Evolutionary conservation across 2,329 filamentous ascomycete genomes (phyloP), one percentile per base, ranked within the genome.

Genomic region (Monilinia fructicola): DNA sequence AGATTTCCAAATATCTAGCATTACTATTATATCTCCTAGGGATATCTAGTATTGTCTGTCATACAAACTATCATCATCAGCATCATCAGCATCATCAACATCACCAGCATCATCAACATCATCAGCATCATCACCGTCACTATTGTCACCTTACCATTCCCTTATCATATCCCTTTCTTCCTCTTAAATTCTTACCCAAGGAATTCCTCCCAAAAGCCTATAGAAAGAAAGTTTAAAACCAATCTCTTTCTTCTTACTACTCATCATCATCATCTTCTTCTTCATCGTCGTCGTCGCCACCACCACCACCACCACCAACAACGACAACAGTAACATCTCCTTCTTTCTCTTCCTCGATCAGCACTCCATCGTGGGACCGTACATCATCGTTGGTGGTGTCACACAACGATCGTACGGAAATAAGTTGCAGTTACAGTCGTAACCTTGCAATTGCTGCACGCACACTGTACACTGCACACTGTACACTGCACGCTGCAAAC

Each of bases 351-450:
- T 26, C 42, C 56, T 38, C 28, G 14, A 60, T 50, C 50, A 28
- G 56, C 56, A 23, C 35, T 38, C 21, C 5, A 21, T 28, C 14
- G 44, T 50, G 56, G 28, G 44, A 60, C 56, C 16, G 28, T 60
- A 60, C 44, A 60, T 60, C 44, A 60, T 60, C 56, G 56, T 60
- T 60, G 56, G 42, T 44, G 28, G 56, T 50, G 28, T 35, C 56
- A 60, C 56, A 50, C 42, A 60, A 38, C 56, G 56, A 60, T 60
- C 44, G 56, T 35, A 60, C 56, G 56, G 56, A 38, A 60, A 60
- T 38, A 35, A 26, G 44, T 48, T 40, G 56, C 28, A 48, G 55
- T 16, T n/a, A 59, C 56, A 59, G 48, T 26, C 40, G 46, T 54
- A 53, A 53, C 50, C 50, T 53, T 63, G 44, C 26, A 38, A 38